Evolutionary conservation across 1,284 basidiomycete species (phyloP).

Genomic region (Exobasidium rhododendri): DNA sequence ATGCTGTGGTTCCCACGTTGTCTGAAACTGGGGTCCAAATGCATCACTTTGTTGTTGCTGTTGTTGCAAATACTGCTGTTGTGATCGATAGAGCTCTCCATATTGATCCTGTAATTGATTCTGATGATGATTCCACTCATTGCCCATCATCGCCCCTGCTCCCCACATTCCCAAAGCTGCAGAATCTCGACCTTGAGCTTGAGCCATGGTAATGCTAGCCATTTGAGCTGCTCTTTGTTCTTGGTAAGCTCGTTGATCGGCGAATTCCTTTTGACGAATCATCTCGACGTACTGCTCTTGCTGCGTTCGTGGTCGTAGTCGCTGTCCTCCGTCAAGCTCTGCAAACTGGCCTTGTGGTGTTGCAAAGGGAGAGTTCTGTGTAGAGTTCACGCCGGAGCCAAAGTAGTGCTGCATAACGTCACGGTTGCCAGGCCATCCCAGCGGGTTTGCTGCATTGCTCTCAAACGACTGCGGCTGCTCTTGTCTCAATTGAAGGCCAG

Average conservation of each 20-base stretch:
- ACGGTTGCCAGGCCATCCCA: neutral
- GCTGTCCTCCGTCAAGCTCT: neutral
- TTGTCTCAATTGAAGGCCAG: neutral
- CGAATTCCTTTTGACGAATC: neutral
- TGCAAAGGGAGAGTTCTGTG: neutral
- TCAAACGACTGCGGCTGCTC: neutral
- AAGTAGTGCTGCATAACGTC: neutral
- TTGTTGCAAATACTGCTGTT: slow-evolving; percentile 9
- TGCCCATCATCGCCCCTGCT: neutral
- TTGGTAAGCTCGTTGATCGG: neutral
- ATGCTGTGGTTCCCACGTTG: neutral
- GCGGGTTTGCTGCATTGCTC: neutral
- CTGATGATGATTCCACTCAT: neutral
- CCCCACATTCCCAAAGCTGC: neutral
- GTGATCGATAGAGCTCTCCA: neutral
- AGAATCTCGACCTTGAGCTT: neutral
- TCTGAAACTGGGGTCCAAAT: neutral
- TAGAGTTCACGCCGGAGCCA: neutral
- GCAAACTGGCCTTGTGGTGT: neutral
- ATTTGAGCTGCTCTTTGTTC: slow-evolving; percentile 10
- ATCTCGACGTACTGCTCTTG: slow-evolving; percentile 8
- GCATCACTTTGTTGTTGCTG: neutral
- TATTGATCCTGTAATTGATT: neutral
- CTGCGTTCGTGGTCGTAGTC: slow-evolving; percentile 19
- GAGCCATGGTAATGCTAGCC: neutral